Evolutionary conservation across 345 rosid species (phyloP), one percentile per base, ranked within the genome.

Genomic region (Aquilaria malaccensis): DNA sequence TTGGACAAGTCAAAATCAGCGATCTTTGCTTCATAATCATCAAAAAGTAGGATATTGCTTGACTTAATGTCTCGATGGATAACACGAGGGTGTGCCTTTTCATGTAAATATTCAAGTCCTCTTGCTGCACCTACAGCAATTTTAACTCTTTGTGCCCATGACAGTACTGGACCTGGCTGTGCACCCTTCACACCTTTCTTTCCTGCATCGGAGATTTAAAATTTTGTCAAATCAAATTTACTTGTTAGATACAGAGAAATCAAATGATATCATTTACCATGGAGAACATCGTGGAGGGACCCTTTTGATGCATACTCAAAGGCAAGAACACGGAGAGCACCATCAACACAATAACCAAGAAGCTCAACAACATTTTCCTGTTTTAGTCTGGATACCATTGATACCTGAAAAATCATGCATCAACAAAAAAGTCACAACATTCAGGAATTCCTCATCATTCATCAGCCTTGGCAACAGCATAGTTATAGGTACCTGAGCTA

Each of bases 71-170:
- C 95, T 6, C 97, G 88, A 72, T 93, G 98, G 74, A 85, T 75
- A 59, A 85, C 79, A 56, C 64, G 89, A 64, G 90, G 94, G 64
- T 66, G 81, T 54, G 82, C 89, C 73, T 83, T 93, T 79, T 83
- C 96, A 71, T 93, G 98, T 75, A 93, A 75, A 69, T 93, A 93
- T 71, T 89, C 98, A 52, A 93, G 98, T 50, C 98, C 98, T 71
- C 76, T 83, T 9, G 97, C 94, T 65, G 91, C 96, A 58, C 89
- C 88, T 59, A 85, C 88, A 59, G 98, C 98, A 67, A 89, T 87
- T 75, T 89, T 89, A 33, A 85, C 96, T 73, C 97, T 83, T 70
- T 87, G 91, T n/a, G 77, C 78, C 98, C 98, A 93, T 50, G 94
- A 78, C 69, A 93, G 79, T 52, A 87, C 80, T 30, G 87, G 78